Conservation (phyloP, 345 rosid genomes). For the Triadica sebifera region DNA sequence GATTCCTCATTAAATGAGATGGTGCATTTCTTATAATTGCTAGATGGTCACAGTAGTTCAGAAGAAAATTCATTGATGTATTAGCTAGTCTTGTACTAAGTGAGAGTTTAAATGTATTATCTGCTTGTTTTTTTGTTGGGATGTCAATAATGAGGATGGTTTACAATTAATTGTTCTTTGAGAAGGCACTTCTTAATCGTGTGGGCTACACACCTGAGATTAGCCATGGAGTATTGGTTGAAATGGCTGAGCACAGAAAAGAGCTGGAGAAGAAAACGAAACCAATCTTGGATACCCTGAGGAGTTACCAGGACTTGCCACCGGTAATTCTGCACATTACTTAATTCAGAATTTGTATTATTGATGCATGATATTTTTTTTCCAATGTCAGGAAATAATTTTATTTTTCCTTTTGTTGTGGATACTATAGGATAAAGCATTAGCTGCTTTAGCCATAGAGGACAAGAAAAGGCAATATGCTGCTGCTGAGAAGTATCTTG, state of each 20-base stretch:
- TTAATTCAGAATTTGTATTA: background rate
- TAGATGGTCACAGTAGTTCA: background rate
- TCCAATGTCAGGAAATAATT: background rate
- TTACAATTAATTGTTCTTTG: background rate
- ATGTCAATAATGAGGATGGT: background rate
- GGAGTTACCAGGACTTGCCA: constrained; percentile 96
- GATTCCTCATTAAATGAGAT: background rate
- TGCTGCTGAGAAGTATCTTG: constrained; percentile 86
- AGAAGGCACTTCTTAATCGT: constrained; percentile 77
- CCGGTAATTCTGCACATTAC: constrained; percentile 48
- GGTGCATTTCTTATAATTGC: background rate
- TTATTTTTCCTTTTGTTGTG: background rate
- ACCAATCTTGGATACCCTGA: constrained; percentile 81
- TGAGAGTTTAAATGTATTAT: background rate
- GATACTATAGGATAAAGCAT: constrained; percentile 70
- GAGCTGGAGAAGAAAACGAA: constrained; percentile 88
- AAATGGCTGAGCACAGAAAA: constrained; percentile 81
- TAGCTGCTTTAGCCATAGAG: constrained; percentile 91
- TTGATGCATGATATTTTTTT: background rate
- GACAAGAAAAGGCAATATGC: constrained; percentile 89
- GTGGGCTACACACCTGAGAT: constrained; percentile 88
- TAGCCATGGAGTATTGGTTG: constrained; percentile 80
- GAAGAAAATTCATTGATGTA: background rate
- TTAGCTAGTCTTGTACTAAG: background rate
- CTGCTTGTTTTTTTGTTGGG: background rate